These are phyloP conservation scores for Epichloe coenophiala DNA, from an alignment of 2,329 filamentous ascomycete genomes.

Conservation along the genomic window DNA sequence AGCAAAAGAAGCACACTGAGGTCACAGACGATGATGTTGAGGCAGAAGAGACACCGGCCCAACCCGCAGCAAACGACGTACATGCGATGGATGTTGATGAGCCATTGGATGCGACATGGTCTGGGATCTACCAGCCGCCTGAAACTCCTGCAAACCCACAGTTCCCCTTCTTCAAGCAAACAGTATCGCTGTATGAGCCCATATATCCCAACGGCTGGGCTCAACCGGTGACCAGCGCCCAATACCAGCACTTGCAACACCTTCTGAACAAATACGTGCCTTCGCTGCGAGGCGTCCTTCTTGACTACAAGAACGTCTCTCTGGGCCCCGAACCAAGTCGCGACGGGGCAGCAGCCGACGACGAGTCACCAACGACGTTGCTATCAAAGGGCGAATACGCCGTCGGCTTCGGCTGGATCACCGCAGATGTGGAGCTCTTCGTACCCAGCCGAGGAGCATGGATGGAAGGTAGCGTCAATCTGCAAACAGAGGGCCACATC, in stretches of 20 bases:
- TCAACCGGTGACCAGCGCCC: slow-evolving; percentile 55
- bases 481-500: slow-evolving; percentile 80
- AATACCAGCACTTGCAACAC: slow-evolving; percentile 61
- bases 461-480: slow-evolving; percentile 69
- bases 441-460: slow-evolving; percentile 58
- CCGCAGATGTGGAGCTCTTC: slow-evolving; percentile 75
- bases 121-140: slow-evolving; percentile 24
- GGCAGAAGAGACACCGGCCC: not conserved
- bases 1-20: slow-evolving; percentile 13
- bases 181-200: slow-evolving; percentile 66
- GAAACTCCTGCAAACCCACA: slow-evolving; percentile 26
- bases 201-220: slow-evolving; percentile 59
- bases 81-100: slow-evolving; percentile 29
- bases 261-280: slow-evolving; percentile 66
- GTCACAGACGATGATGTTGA: slow-evolving; percentile 7
- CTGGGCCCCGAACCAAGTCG: slow-evolving; percentile 47
- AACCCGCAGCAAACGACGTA: not conserved
- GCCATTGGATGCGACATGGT: slow-evolving; percentile 14
- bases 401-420: slow-evolving; percentile 77
- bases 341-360: slow-evolving; percentile 30
- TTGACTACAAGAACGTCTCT: slow-evolving; percentile 57
- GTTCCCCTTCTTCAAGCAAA: slow-evolving; percentile 69
- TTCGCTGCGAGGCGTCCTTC: slow-evolving; percentile 57
- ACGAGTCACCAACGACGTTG: slow-evolving; percentile 32
- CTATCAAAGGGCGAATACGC: slow-evolving; percentile 66